phyloP scores from a whole-genome alignment of 2,329 filamentous ascomycete species.

The Penicillium sp. region DNA sequence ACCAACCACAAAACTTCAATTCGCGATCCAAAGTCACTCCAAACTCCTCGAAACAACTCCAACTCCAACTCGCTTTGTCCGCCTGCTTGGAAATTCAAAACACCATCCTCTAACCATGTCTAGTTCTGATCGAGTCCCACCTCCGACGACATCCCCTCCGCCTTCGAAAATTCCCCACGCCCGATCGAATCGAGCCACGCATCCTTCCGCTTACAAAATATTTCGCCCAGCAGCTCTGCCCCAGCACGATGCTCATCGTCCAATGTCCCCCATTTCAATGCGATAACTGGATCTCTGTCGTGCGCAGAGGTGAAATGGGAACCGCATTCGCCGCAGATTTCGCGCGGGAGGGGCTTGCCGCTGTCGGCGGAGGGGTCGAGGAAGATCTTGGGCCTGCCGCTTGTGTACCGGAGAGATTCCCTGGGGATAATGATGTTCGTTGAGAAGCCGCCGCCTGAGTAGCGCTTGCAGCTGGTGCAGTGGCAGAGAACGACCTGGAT shows the following conservation, averaged over 20 bases:
- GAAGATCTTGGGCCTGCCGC: conserved; percentile 27
- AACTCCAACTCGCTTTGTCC: neutral
- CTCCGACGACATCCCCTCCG: neutral
- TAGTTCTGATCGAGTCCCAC: neutral
- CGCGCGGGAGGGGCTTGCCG: conserved; percentile 19
- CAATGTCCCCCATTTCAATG: conserved; percentile 30
- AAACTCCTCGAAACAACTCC: neutral
- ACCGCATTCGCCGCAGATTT: conserved; percentile 32
- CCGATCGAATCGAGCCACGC: conserved; percentile 25
- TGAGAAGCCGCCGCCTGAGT: conserved; percentile 32
- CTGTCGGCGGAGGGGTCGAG: conserved; percentile 19
- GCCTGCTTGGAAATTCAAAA: neutral
- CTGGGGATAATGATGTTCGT: conserved; percentile 28
- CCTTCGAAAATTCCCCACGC: neutral
- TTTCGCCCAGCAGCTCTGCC: conserved; percentile 24
- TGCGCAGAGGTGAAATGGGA: conserved; percentile 26
- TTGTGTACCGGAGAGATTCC: conserved; percentile 23
- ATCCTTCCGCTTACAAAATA: conserved; percentile 29
- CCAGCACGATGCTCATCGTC: conserved; percentile 24
- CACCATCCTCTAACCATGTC: neutral
- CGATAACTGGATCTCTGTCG: conserved; percentile 9
- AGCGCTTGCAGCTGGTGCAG: conserved; percentile 33
- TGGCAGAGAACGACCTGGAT: conserved; percentile 29
- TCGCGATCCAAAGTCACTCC: neutral
- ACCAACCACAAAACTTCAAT: conserved; percentile 35